Evolutionary conservation across 73 alveolate genomes (phyloP), one percentile per base, ranked within the genome.

Genomic region (Paramecium tetraurelia): DNA sequence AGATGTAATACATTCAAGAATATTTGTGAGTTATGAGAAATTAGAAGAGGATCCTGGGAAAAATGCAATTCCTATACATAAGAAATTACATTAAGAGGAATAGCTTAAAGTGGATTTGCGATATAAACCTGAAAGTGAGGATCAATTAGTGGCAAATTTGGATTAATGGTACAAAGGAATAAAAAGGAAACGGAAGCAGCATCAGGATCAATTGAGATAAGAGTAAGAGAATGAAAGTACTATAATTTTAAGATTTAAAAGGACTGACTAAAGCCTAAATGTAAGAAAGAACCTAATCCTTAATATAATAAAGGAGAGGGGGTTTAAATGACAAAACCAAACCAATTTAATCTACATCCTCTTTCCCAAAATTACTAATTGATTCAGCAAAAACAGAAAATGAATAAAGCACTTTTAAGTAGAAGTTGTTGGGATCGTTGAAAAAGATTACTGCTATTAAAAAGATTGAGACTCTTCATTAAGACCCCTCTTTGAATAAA

Each of bases 111-210:
- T 53, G 2, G 44, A 48, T 21, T 21, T n/a, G 31, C 14, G 22
- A 22, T 80, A 80, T 80, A 48, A 44, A 41, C 76, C 72, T 18
- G 70, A 80, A 35, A 80, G 90, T 80, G 90, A 80, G 44, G 90
- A 80, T 22, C 72, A 80, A 21, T 35, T 43, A 20, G 90, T 80
- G 9, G 70, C 76, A 48, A 80, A 80, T 21, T 27, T 80, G 20
- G 90, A 80, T 14, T 20, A 10, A 18, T 80, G 90, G 90, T 46
- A 80, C 21, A 80, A 80, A 46, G 57, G 75, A 24, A 41, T 80
- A 14, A 80, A 80, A 50, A 80, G 57, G 29, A 80, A 35, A 46
- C 7, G 3, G 58, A 80, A 80, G 18, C 58, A 80, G 7, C 6
- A 80, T n/a, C 4, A 80, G 24, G 76, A 20, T 20, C 44, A 44